Evolutionary conservation across 345 rosid species (phyloP), one percentile per base, ranked within the genome.

Genomic region (Eutrema heterophyllum): DNA sequence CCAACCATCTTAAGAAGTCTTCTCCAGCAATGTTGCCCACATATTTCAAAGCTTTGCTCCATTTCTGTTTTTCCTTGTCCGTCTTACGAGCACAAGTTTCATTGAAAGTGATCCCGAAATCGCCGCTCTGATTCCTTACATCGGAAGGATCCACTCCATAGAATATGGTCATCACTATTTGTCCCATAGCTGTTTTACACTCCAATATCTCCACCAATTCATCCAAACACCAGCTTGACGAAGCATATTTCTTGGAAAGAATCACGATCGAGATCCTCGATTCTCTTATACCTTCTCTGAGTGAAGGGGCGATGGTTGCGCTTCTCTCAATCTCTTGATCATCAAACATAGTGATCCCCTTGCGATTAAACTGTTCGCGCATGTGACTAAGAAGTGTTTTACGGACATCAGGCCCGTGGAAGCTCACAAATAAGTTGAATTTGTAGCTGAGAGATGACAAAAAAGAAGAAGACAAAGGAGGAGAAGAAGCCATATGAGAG

Each of bases 161-260:
- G 32, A 50, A 50, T 3, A 50, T 7, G 14, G 32, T 50, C 55
- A 50, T 50, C 32, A 50, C 55, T 10, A 50, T 24, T 10, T 24
- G 30, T 0, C 55, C 55, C 6, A 24, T 24, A 0, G 13, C 6
- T 21, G 24, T 14, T 3, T 21, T 21, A 0, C 24, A 21, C 24
- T 21, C 0, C 24, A 21, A 21, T 21, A 21, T 21, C 24, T 21
- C 29, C 32, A 50, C 3, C 55, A 50, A 32, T n/a, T 73, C 78
- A 18, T 55, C 71, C 50, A 73, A 46, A 36, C 78, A 74, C 72
- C 78, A 74, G 0, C 53, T 33, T 4, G 72, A 74, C 5, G 78
- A 65, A 21, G 58, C 78, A 15, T 65, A 74, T 12, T 65, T 21
- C 24, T 46, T 24, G 1, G 78, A 65, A 14, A 74, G 51, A 24